Conservation (phyloP, 2,329 filamentous ascomycete species). For the Arthrinium puccinioides region DNA sequence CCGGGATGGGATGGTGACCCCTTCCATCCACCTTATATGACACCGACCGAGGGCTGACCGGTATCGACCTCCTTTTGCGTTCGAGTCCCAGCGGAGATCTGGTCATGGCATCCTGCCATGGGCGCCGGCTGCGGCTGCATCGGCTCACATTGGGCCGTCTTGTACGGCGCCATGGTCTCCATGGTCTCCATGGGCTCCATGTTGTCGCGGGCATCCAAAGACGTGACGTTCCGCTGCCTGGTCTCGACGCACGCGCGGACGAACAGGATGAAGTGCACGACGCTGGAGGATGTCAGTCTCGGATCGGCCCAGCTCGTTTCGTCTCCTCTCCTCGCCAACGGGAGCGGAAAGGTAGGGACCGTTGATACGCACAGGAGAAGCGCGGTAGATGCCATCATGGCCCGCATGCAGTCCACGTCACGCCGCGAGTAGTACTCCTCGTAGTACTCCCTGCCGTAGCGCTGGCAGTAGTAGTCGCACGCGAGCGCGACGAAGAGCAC, state of each 20-base stretch:
- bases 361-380: too few relatives aligned
- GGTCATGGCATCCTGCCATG: constrained; percentile 1
- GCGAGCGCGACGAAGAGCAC: constrained; percentile 7
- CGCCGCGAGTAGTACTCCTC: too few relatives aligned
- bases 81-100: neutral
- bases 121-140: constrained; percentile 3
- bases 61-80: neutral
- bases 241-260: constrained; percentile 14
- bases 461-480: constrained; percentile 4
- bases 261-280: constrained; percentile 18
- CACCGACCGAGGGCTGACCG: neutral
- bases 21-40: neutral
- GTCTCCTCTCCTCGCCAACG: too few relatives aligned
- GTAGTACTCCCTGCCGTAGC: too few relatives aligned
- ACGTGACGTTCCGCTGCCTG: constrained; percentile 4
- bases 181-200: constrained; percentile 1
- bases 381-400: too few relatives aligned
- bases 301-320: neutral
- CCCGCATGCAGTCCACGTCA: too few relatives aligned
- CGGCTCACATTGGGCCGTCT: neutral
- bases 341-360: too few relatives aligned
- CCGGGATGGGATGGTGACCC: neutral
- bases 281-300: constrained; percentile 9
- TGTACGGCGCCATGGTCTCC: constrained; percentile 1
- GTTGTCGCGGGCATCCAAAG: neutral